Evolutionary conservation across 306 rosid species (phyloP), one percentile per base, ranked within the genome.

Genomic region (Cicer bijugum): DNA sequence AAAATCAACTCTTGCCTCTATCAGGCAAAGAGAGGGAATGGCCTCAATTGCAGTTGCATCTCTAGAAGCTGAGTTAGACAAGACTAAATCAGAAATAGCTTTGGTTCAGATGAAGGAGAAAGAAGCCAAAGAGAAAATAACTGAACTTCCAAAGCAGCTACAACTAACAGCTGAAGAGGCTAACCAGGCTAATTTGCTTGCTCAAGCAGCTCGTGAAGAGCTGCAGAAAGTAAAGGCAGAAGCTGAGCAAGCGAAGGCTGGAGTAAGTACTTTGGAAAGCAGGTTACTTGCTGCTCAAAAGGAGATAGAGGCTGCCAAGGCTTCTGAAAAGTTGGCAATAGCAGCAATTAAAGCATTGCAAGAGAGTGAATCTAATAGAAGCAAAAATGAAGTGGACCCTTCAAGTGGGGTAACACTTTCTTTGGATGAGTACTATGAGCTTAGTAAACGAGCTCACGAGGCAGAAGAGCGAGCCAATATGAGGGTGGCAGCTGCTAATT

Each of bases 291-390:
- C 99, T 23, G 86, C 97, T 69, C 90, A 78, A 65, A 95, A 95
- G 83, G 99, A 92, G 85, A 92, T 90, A 74, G 99, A 95, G 72
- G 99, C 99, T 52, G 92, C 97, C 12, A 92, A 68, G 85, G 97
- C 99, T 77, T 91, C 97, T 33, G 99, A 95, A 78, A 87, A 71
- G 77, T 77, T 92, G 80, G 99, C 97, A 1, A 74, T 92, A 59
- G 92, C 91, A 51, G 99, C 99, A 72, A 92, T 95, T 75, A 95
- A 95, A 84, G 99, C 99, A 56, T 82, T 95, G 81, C 84, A 86
- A 75, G 99, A 92, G 83, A 95, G 99, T 53, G 97, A 91, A 83
- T 74, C 84, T 44, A 82, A 96, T 53, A 82, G 89, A 81, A 72
- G 77, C 72, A 71, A 75, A 12, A 84, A 71, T 7, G 82, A 81